phyloP scores from a whole-genome alignment of 148 eudicot species.

The Suaeda aralocaspica region DNA sequence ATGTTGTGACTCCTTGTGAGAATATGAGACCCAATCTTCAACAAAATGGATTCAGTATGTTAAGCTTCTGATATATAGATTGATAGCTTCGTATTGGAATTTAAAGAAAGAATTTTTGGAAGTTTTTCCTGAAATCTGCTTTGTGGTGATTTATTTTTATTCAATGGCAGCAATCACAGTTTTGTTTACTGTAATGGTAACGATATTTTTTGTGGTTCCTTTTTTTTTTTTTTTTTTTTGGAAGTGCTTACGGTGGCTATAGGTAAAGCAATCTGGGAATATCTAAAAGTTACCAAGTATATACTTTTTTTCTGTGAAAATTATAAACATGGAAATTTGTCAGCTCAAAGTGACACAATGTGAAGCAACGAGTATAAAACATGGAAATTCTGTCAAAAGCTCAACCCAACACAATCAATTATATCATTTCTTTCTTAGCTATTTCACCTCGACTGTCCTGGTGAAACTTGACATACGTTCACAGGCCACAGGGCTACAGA shows the following conservation, averaged over 20 bases:
- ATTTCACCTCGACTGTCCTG: neutral
- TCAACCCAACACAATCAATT: neutral
- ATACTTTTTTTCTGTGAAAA: too few species aligned
- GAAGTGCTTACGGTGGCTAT: neutral
- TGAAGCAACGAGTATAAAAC: too few species aligned
- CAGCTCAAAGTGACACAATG: too few species aligned
- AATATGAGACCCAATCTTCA: too few species aligned
- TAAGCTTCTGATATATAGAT: too few species aligned
- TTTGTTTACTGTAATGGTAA: neutral
- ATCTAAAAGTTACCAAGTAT: neutral
- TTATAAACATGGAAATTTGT: neutral
- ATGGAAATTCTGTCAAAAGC: neutral
- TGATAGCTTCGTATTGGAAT: too few species aligned
- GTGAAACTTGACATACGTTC: too few species aligned
- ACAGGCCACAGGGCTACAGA: too few species aligned
- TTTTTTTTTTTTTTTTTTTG: too few species aligned
- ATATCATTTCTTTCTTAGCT: neutral
- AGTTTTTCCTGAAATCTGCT: neutral
- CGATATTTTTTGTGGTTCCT: neutral
- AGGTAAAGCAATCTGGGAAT: neutral
- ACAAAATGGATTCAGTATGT: too few species aligned
- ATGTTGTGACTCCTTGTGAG: too few species aligned
- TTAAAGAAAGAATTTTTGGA: neutral
- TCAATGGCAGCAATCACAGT: neutral
- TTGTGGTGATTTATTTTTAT: neutral